Conservation (phyloP, 2,329 filamentous ascomycete species). For the Alternaria sp. region DNA sequence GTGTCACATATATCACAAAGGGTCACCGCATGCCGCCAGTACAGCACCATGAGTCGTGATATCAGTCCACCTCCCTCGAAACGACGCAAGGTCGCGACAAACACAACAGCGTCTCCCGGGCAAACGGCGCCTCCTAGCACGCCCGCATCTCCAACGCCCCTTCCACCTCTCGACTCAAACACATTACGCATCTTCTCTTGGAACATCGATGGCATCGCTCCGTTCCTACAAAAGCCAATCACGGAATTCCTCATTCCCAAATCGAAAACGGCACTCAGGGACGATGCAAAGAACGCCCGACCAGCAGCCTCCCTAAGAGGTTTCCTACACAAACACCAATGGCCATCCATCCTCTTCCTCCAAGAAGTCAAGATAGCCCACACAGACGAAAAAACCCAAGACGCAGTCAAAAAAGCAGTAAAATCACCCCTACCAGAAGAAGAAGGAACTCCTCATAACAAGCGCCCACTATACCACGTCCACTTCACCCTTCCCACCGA, state of each 20-base stretch:
- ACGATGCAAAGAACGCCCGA: neutral
- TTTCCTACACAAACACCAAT: conserved; percentile 54
- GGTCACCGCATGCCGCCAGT: neutral
- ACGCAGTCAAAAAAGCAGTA: conserved; percentile 50
- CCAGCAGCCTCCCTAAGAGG: conserved; percentile 44
- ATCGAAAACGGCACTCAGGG: neutral
- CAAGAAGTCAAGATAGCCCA: conserved; percentile 59
- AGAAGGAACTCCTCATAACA: neutral
- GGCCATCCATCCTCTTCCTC: conserved; percentile 54
- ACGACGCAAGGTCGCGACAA: conserved; percentile 19
- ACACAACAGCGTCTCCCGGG: neutral
- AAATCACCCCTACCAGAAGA: conserved; percentile 17
- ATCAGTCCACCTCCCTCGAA: conserved; percentile 37
- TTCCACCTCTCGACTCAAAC: conserved; percentile 8
- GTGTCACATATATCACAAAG: neutral
- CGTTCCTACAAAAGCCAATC: conserved; percentile 51
- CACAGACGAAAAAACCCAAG: conserved; percentile 48
- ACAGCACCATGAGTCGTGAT: conserved; percentile 21
- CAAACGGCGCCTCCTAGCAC: neutral
- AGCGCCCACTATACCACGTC: conserved; percentile 50
- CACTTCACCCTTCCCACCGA: conserved; percentile 58
- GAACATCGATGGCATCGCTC: conserved; percentile 57
- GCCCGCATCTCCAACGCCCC: conserved; percentile 1
- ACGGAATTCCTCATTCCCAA: conserved; percentile 46
- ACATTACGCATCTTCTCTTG: conserved; percentile 52